phyloP scores from a whole-genome alignment of 2,329 filamentous ascomycete species.

The Domatiomyces catenatus region DNA sequence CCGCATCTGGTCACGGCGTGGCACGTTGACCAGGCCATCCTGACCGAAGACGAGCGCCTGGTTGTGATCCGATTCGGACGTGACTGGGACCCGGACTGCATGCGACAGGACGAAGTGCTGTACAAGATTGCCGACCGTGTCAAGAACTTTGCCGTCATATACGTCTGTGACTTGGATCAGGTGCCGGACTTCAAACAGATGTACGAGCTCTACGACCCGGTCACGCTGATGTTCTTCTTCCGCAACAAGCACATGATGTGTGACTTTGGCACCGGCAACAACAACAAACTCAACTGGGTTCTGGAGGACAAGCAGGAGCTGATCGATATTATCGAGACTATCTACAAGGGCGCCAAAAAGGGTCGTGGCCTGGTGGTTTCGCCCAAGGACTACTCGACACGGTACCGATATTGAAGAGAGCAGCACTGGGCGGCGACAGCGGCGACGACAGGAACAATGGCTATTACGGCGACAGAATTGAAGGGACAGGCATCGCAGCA shows the following conservation, averaged over 20 bases:
- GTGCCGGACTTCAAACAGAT: conserved; percentile 91
- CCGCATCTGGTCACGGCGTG: conserved; percentile 83
- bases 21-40: conserved; percentile 96
- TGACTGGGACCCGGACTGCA: conserved; percentile 54
- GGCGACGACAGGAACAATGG: too few relatives aligned
- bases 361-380: conserved; percentile 90
- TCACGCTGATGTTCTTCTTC: conserved; percentile 96
- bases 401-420: conserved; percentile 45
- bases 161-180: conserved; percentile 82
- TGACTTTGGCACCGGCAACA: conserved; percentile 95
- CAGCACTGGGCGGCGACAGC: too few relatives aligned
- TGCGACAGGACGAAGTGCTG: conserved; percentile 80
- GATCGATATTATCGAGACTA: conserved; percentile 95
- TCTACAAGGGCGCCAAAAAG: conserved; percentile 97
- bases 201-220: conserved; percentile 83
- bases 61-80: conserved; percentile 89
- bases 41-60: conserved; percentile 76
- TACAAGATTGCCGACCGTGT: conserved; percentile 87
- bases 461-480: too few relatives aligned
- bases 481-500: too few relatives aligned
- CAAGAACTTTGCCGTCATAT: conserved; percentile 85
- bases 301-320: conserved; percentile 96
- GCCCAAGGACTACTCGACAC: conserved; percentile 67
- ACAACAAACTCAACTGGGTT: conserved; percentile 96
- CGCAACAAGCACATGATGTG: conserved; percentile 69